phyloP scores from a whole-genome alignment of 1,139 yeast genomes.

The Pichia sp. region DNA sequence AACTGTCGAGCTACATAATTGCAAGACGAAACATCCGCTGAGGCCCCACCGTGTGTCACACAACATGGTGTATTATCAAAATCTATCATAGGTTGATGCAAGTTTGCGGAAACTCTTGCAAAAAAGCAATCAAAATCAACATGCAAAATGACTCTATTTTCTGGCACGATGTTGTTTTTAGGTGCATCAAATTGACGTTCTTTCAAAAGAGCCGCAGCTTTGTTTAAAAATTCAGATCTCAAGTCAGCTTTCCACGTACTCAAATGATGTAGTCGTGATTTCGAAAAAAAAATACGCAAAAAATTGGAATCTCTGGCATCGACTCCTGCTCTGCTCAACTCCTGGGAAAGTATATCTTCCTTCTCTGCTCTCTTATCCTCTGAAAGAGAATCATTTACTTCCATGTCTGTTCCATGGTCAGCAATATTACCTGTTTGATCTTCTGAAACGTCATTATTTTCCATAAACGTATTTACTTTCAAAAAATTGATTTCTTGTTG shows the following conservation, averaged over 20 bases:
- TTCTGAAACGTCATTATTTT: no score
- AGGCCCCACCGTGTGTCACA: conserved; percentile 73
- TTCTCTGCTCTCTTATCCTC: conserved; percentile 1
- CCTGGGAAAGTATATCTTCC: conserved; percentile 15
- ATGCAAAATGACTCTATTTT: conserved; percentile 50
- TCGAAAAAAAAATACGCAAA: conserved; percentile 63
- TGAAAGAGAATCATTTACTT: no score
- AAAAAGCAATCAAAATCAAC: conserved; percentile 93
- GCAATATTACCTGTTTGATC: no score
- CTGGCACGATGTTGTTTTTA: not conserved
- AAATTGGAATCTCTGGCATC: conserved; percentile 78
- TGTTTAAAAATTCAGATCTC: conserved; percentile 51
- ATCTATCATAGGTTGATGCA: conserved; percentile 48
- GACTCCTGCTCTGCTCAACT: conserved; percentile 23
- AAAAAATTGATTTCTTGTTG: conserved; percentile 11
- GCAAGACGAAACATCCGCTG: conserved; percentile 86
- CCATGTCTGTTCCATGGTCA: no score
- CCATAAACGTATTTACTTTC: no score
- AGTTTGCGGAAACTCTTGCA: conserved; percentile 74
- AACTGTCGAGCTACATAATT: conserved; percentile 73
- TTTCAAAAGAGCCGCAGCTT: conserved; percentile 33
- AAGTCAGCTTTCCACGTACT: conserved; percentile 84
- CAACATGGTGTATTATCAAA: conserved; percentile 64
- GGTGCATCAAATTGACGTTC: conserved; percentile 6
- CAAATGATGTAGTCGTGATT: conserved; percentile 82